Base-by-base conservation (phyloP, 495 filamentous ascomycete species). In the Hypoxylon perforatum region DNA sequence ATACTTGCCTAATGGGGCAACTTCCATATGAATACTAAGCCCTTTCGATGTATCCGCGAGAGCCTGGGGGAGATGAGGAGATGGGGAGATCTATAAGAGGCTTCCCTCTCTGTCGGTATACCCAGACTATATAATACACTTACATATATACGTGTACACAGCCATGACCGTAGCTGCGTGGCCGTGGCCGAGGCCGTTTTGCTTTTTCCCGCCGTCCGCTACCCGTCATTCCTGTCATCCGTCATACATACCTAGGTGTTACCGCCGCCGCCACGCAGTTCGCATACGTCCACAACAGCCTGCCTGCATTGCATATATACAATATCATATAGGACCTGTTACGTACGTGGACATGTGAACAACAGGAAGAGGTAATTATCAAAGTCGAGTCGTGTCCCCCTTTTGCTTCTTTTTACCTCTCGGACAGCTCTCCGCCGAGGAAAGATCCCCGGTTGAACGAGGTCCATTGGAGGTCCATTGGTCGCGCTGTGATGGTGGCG, bases 1-100 rank as follows among this genome's bases (percentile, higher is more conserved):
- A 28, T 28, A 28, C 8, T 51, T 62, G 45, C 59, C 59, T 41
- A 54, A 63, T 49, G 21, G 30, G 59, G 59, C 41, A 63, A 61
- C 25, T 22, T 30, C 22, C 17, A 35, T 51, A n/a, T 28, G 7
- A 3, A 28, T 28, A 7, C 25, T 28, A 28, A 28, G 25, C 25
- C 25, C 22, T n/a, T 14, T 28, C 3, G 3, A 28, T 25, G n/a
- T n/a, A n/a, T n/a, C n/a, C n/a, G n/a, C n/a, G n/a, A n/a, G n/a
- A n/a, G n/a, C n/a, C n/a, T n/a, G n/a, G n/a, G n/a, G n/a, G n/a
- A n/a, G n/a, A n/a, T n/a, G n/a, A n/a, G n/a, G n/a, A 28, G 25
- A 3, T 7, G 25, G 3, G 7, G 7, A 28, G 25, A 28, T 3
- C 7, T 28, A 28, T 28, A 28, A 28, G n/a, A n/a, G 25, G 3